Conservation (phyloP, 179 eudicot species). For the Camellia oleifera region DNA sequence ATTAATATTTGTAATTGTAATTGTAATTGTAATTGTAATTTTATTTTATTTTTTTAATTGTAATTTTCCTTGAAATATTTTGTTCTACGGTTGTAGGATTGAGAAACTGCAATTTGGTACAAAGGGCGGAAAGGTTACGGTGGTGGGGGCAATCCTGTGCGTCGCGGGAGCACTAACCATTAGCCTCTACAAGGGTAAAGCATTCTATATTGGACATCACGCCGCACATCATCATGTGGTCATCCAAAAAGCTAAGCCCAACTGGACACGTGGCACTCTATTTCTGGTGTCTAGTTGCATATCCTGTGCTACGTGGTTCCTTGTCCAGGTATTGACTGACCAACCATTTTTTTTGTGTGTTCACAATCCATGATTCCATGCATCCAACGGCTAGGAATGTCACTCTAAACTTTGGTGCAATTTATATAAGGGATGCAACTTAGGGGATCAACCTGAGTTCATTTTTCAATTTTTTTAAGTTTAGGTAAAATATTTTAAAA, state of each 20-base stretch:
- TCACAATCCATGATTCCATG: too few relatives aligned
- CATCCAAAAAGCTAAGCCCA: slow-evolving; percentile 1
- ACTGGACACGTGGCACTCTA: slow-evolving; percentile 43
- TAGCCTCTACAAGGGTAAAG: slow-evolving; percentile 46
- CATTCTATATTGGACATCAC: slow-evolving; percentile 20
- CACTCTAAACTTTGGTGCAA: too few relatives aligned
- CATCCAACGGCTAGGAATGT: neutral
- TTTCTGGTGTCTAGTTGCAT: slow-evolving; percentile 27
- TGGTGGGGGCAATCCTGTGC: slow-evolving; percentile 38
- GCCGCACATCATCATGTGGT: neutral
- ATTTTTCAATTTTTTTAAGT: too few relatives aligned
- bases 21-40: too few relatives aligned
- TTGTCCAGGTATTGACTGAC: slow-evolving; percentile 36
- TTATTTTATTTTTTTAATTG: too few relatives aligned
- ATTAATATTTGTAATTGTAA: too few relatives aligned
- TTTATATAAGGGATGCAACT: too few relatives aligned
- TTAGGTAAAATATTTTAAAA: too few relatives aligned
- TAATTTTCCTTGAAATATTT: too few relatives aligned
- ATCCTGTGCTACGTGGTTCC: slow-evolving; percentile 48
- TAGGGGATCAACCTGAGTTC: too few relatives aligned
- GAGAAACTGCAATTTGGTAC: slow-evolving; percentile 38
- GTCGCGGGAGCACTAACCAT: slow-evolving; percentile 43
- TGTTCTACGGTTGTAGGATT: slow-evolving; percentile 21
- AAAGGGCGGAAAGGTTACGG: slow-evolving; percentile 38
- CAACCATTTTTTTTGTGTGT: too few relatives aligned